Base-by-base conservation (phyloP, 2,329 filamentous ascomycete species). In the Cordyceps tenuipes region DNA sequence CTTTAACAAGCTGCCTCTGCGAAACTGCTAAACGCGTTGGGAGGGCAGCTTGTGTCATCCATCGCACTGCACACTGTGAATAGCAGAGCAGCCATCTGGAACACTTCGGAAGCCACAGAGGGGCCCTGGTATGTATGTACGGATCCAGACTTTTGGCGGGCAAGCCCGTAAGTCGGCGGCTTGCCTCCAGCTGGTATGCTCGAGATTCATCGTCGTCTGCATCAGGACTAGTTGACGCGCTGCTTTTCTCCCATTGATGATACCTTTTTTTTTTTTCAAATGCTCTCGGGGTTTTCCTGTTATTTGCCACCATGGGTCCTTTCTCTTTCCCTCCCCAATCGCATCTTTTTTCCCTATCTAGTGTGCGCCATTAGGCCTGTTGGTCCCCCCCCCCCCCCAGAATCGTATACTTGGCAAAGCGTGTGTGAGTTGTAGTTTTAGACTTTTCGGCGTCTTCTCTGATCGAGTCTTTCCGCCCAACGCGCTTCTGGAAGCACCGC, bases 401-500 rank as follows among this genome's bases (percentile, higher is more conserved):
- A 43, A n/a, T 43, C 39, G n/a, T 7, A 5, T 5, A 43, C 8
- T 36, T 43, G 39, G 17, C 39, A n/a, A 15, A 17, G 39, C 6
- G 39, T 43, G 39, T 43, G 39, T n/a, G 39, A 15, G 46, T 34
- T 41, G 41, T 10, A 17, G 17, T 48, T 47, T 50, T 46, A 49
- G 13, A 57, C 54, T 55, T 55, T 55, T 55, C 26, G 53, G 53
- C 34, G 34, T 36, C 53, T 47, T 34, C 26, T 47, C 41, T 55
- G 26, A n/a, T 47, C 53, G 34, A 15, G 17, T 43, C 39, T 46
- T n/a, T 39, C 21, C 21, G 23, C 23, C 23, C n/a, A n/a, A 23
- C 3, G 3, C 23, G 23, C 23, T 23, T 23, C 23, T 23, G 23
- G 23, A 23, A 23, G 23, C 23, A 23, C 23, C 23, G 23, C 23